phyloP scores from a whole-genome alignment of 2,329 filamentous ascomycete genomes.

The Talaromyces sp. region DNA sequence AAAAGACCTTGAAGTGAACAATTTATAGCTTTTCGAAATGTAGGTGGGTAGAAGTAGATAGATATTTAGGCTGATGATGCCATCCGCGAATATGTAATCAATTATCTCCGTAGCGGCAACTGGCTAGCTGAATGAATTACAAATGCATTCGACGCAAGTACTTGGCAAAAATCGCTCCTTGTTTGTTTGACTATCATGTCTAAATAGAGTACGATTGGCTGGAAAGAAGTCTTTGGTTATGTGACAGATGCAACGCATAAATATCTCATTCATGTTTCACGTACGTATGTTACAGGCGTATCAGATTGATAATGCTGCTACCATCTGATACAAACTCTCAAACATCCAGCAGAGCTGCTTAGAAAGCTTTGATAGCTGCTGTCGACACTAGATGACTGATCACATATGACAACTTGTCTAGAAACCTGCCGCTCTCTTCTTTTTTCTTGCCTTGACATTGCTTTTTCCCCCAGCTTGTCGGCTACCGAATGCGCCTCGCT shows the following conservation, averaged over 20 bases:
- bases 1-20: too few relatives aligned
- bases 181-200: not conserved
- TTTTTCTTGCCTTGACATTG: slow-evolving; percentile 35
- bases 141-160: not conserved
- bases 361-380: not conserved
- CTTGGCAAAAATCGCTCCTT: not conserved
- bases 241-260: slow-evolving; percentile 8
- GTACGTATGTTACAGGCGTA: not conserved
- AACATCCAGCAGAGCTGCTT: not conserved
- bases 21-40: not conserved
- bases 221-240: not conserved
- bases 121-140: slow-evolving; percentile 3
- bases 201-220: not conserved
- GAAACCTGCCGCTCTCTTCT: slow-evolving; percentile 41
- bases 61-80: slow-evolving; percentile 10
- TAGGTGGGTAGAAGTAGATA: not conserved
- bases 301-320: not conserved
- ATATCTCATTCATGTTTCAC: slow-evolving; percentile 7
- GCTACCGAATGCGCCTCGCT: slow-evolving; percentile 39
- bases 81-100: slow-evolving; percentile 3
- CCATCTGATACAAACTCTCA: not conserved
- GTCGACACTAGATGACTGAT: too few relatives aligned
- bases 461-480: slow-evolving; percentile 31
- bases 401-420: slow-evolving; percentile 21
- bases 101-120: not conserved